These are phyloP conservation scores for Candida tammaniensis DNA, from an alignment of 805 yeast genomes.

Conservation along the genomic window DNA sequence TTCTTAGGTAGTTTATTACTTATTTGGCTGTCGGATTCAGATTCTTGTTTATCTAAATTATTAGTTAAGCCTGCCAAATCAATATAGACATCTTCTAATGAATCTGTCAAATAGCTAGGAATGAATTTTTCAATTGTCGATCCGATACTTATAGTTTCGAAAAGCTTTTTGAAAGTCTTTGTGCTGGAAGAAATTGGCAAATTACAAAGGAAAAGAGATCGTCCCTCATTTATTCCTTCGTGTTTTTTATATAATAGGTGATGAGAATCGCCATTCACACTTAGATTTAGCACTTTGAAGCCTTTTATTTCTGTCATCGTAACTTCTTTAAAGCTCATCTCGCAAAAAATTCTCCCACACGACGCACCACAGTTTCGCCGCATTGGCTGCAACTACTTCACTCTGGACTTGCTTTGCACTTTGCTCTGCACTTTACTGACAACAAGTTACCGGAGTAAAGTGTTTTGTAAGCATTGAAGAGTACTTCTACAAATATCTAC, in stretches of 20 bases:
- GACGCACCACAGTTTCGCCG: too few species aligned
- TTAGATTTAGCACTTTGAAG: conserved; percentile 50
- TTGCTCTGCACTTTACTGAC: too few species aligned
- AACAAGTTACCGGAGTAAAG: too few species aligned
- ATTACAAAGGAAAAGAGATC: conserved; percentile 73
- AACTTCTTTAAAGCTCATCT: conserved; percentile 5
- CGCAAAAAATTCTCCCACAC: conserved; percentile 8
- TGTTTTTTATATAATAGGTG: conserved; percentile 69
- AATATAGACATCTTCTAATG: conserved; percentile 45
- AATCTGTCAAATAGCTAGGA: conserved; percentile 35
- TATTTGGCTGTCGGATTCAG: neutral
- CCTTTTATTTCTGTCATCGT: conserved; percentile 51
- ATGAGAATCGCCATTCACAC: conserved; percentile 46
- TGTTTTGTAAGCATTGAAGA: too few species aligned
- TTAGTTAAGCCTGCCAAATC: conserved; percentile 60
- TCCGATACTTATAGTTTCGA: conserved; percentile 59
- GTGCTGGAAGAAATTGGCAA: conserved; percentile 63
- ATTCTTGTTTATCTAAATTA: conserved; percentile 40
- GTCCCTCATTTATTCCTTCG: conserved; percentile 40
- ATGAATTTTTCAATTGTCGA: conserved; percentile 54
- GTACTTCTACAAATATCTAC: too few species aligned
- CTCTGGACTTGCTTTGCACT: too few species aligned
- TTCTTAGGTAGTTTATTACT: conserved; percentile 57
- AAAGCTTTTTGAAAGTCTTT: conserved; percentile 51
- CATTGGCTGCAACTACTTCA: too few species aligned